A percentile compares a stretch with the other conserved stretches of the same genome.
These are phyloP conservation scores for Darksidea phi DNA, from an alignment of 495 filamentous ascomycete genomes.

Conservation along the genomic window DNA sequence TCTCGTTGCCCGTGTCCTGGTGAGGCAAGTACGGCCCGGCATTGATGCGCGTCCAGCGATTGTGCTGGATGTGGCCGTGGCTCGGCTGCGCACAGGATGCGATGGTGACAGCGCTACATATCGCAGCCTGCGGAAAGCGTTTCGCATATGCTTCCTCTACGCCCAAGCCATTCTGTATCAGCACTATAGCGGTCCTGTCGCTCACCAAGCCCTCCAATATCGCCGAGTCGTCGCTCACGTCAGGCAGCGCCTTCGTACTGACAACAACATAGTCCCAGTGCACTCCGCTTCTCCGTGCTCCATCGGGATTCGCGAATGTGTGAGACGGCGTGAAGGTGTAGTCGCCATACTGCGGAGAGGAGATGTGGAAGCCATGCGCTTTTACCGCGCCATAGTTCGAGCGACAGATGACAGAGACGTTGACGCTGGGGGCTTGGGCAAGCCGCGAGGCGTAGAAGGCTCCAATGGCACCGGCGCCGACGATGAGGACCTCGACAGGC, in stretches of 20 bases:
- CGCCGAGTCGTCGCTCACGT: constrained; percentile 43
- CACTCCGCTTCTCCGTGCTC: constrained; percentile 28
- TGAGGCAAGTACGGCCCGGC: constrained; percentile 54
- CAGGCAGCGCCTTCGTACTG: constrained; percentile 43
- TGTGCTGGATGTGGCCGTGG: constrained; percentile 55
- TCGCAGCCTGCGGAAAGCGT: constrained; percentile 54
- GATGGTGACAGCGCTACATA: constrained; percentile 62
- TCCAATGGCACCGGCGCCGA: constrained; percentile 59
- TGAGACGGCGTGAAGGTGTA: constrained; percentile 53
- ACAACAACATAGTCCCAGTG: constrained; percentile 44
- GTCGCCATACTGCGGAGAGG: constrained; percentile 54
- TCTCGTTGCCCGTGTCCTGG: constrained; percentile 15
- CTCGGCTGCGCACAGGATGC: constrained; percentile 53
- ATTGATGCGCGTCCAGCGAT: constrained; percentile 61
- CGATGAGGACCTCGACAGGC: constrained; percentile 52
- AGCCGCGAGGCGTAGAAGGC: constrained; percentile 60
- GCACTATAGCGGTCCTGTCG: constrained; percentile 50
- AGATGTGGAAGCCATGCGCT: constrained; percentile 48
- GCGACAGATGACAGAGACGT: constrained; percentile 51
- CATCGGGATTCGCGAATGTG: constrained; percentile 46
- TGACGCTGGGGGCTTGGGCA: constrained; percentile 47
- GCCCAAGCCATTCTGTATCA: constrained; percentile 71
- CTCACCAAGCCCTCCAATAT: constrained; percentile 41
- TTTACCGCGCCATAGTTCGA: constrained; percentile 56
- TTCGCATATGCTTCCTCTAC: constrained; percentile 63